These are phyloP conservation scores for Starmerella riodocensis DNA, from an alignment of 805 yeast genomes.

Conservation along the genomic window DNA sequence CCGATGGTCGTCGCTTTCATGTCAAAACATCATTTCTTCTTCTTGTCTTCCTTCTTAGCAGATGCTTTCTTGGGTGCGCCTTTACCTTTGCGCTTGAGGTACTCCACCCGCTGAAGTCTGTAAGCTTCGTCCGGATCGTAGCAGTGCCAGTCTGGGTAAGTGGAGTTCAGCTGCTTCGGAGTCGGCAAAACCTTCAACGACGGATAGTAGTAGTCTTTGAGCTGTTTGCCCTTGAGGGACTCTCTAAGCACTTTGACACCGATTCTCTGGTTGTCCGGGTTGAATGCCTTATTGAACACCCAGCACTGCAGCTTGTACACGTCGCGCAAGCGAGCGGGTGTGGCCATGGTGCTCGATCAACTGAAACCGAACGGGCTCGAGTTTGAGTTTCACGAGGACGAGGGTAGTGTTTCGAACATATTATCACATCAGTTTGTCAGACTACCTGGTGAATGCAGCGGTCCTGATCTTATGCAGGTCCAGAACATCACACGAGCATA, in stretches of 20 bases:
- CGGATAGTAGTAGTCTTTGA: constrained; percentile 27
- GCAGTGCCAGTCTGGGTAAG: constrained; percentile 18
- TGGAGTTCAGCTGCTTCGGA: constrained; percentile 19
- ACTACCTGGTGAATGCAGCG: too few relatives aligned
- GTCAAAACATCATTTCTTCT: constrained; percentile 13
- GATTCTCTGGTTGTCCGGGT: constrained; percentile 25
- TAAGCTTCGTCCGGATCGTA: constrained; percentile 22
- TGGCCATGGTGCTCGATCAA: constrained; percentile 7
- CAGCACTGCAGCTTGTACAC: constrained; percentile 23
- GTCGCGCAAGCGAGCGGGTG: constrained; percentile 21
- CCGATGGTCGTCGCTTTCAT: too few relatives aligned
- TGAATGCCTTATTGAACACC: constrained; percentile 26
- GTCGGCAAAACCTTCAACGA: constrained; percentile 19
- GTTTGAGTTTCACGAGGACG: too few relatives aligned
- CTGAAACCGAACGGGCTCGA: too few relatives aligned
- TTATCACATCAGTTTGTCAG: too few relatives aligned
- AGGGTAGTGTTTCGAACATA: too few relatives aligned
- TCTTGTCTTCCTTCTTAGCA: constrained; percentile 23
- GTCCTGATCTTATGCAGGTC: too few relatives aligned
- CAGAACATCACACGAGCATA: too few relatives aligned
- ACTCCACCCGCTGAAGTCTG: constrained; percentile 20
- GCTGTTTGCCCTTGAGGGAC: constrained; percentile 24
- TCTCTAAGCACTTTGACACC: constrained; percentile 28
- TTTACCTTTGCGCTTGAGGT: constrained; percentile 22
- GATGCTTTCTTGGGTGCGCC: constrained; percentile 26